Conservation (phyloP, 129 eudicot genomes). For the Helianthus tuberosus region DNA sequence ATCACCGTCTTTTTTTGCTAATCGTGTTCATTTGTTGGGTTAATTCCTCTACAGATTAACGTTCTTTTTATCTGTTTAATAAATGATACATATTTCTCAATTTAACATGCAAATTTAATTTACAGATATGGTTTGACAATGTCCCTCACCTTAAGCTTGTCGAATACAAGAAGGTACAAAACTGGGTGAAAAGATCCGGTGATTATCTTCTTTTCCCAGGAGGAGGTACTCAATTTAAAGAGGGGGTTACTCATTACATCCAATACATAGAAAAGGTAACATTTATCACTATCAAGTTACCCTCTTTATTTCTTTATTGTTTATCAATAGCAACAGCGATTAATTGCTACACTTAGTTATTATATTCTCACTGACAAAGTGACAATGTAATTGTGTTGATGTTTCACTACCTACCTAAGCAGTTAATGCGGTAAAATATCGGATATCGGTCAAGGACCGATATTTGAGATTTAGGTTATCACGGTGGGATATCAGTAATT, state of each 20-base stretch:
- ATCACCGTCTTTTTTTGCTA: not conserved
- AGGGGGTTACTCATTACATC: conserved; percentile 77
- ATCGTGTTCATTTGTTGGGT: conserved; percentile 6
- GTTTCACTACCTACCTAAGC: not conserved
- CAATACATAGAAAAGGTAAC: conserved; percentile 77
- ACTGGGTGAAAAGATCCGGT: conserved; percentile 78
- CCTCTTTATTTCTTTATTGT: not conserved
- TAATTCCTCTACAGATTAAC: not conserved
- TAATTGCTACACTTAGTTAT: conserved; percentile 5
- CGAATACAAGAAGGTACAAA: conserved; percentile 96
- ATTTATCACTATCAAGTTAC: conserved; percentile 8
- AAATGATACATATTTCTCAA: not conserved
- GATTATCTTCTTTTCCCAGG: conserved; percentile 91
- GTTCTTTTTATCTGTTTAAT: not conserved
- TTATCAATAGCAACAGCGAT: conserved; percentile 4
- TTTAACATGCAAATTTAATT: conserved; percentile 2
- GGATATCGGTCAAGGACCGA: too few relatives aligned
- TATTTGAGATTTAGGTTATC: too few relatives aligned
- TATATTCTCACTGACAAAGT: not conserved
- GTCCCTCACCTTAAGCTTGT: conserved; percentile 99
- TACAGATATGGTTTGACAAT: conserved; percentile 93
- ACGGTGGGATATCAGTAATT: too few relatives aligned
- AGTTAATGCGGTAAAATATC: too few relatives aligned
- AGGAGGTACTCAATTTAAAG: conserved; percentile 95
- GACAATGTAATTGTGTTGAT: not conserved